phyloP scores from a whole-genome alignment of 768 basidiomycete genomes.

The Leccinum disarticulatum region DNA sequence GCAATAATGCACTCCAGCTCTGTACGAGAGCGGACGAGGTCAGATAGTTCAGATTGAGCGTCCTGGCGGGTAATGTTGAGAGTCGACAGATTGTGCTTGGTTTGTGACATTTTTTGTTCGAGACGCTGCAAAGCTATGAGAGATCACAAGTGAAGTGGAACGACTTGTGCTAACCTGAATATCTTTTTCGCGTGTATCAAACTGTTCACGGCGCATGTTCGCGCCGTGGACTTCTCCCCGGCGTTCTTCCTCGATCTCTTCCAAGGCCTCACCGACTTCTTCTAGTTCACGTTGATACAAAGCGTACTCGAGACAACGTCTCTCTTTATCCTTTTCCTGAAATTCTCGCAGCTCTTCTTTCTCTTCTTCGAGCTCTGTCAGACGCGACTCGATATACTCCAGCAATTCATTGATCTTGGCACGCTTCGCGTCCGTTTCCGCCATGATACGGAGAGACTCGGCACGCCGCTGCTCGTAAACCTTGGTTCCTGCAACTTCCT shows the following conservation, averaged over 20 bases:
- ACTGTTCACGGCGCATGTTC: constrained; percentile 80
- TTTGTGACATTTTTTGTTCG: constrained; percentile 68
- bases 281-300: constrained; percentile 88
- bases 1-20: constrained; percentile 82
- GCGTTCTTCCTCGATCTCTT: constrained; percentile 83
- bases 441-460: constrained; percentile 95
- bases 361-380: constrained; percentile 93
- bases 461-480: constrained; percentile 94
- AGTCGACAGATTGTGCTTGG: constrained; percentile 70
- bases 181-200: constrained; percentile 79
- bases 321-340: constrained; percentile 92
- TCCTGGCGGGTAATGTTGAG: constrained; percentile 69
- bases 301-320: constrained; percentile 93
- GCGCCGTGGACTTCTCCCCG: constrained; percentile 80
- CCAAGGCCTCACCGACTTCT: constrained; percentile 83
- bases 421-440: constrained; percentile 92
- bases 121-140: constrained; percentile 51
- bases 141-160: not conserved
- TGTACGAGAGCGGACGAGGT: constrained; percentile 80
- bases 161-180: constrained; percentile 57
- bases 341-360: constrained; percentile 98
- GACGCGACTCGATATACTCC: constrained; percentile 85
- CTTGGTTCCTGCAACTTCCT: constrained; percentile 97
- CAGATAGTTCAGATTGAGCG: constrained; percentile 79
- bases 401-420: constrained; percentile 88